Evolutionary conservation across 306 rosid genomes (phyloP).

Genomic region (Delonix regia): DNA sequence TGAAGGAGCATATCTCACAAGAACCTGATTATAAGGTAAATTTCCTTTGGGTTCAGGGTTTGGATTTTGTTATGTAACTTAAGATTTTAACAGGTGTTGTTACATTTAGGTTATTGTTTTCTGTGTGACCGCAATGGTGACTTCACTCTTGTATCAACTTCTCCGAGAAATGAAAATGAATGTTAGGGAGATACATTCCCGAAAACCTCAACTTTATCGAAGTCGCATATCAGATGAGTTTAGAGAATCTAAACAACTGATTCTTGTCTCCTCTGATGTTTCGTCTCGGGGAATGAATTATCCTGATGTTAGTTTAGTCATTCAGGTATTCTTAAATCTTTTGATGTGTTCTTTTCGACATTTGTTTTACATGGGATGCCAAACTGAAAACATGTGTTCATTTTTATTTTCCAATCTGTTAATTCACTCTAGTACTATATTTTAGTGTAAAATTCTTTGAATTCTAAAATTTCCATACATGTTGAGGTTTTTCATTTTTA

Average conservation of each 20-base stretch:
- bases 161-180: conserved; percentile 92
- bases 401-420: background rate
- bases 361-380: conserved; percentile 1
- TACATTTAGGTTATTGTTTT: conserved; percentile 82
- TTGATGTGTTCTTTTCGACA: conserved; percentile 1
- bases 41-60: conserved; percentile 21
- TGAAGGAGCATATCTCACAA: conserved; percentile 73
- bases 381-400: background rate
- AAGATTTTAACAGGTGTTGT: conserved; percentile 37
- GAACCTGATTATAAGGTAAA: conserved; percentile 84
- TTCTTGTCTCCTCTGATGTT: conserved; percentile 93
- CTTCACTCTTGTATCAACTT: conserved; percentile 70
- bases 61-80: conserved; percentile 22
- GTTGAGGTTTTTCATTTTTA: background rate
- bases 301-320: conserved; percentile 94
- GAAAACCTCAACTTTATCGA: conserved; percentile 85
- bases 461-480: background rate
- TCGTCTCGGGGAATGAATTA: conserved; percentile 92
- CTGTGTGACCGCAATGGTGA: conserved; percentile 83
- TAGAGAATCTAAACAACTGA: conserved; percentile 65
- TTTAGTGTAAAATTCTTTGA: background rate
- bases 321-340: conserved; percentile 61
- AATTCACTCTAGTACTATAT: background rate
- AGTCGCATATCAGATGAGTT: conserved; percentile 91
- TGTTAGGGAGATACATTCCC: conserved; percentile 89